Evolutionary conservation across 1,284 basidiomycete species (phyloP), one percentile per base, ranked within the genome.

Genomic region (Vanrija pseudolonga): DNA sequence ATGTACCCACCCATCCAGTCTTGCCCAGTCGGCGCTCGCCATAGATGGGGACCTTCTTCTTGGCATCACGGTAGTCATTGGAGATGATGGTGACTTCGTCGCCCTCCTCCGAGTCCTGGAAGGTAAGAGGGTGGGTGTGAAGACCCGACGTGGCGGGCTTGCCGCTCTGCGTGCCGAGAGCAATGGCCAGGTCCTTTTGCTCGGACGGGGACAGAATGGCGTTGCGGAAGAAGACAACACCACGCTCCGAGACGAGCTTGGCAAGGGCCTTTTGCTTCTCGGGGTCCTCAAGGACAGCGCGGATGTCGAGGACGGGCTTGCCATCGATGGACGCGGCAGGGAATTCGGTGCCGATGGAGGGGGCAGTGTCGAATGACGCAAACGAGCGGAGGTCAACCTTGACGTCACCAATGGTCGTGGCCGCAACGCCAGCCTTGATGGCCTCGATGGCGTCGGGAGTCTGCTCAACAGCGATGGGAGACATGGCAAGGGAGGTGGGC

Each of bases 201-300:
- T 81, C 72, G 3, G 72, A 72, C 18, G 79, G 56, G 8, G 70
- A 74, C 47, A 82, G 55, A 45, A 80, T 75, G 57, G 83, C 84
- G 18, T 79, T 74, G 20, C 81, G 78, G 79, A 87, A 85, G 73
- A 86, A 85, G 19, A 85, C 84, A 49, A 87, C 85, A 17, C 84
- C 84, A 28, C 85, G 83, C 53, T 84, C 81, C 3, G 84, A 81
- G 51, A 86, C 76, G 53, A 69, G 59, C 23, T 56, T 50, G n/a
- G 62, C 69, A 2, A 71, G 61, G 20, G 64, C 66, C 40, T 51
- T 60, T 46, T 37, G 49, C 15, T 63, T 60, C 38, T 65, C 59
- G 4, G 60, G 56, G 26, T 62, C 53, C 4, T 45, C 55, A 19
- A 70, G 50, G 4, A 71, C 50, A 9, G 65, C 62, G n/a, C 51